These are phyloP conservation scores for Lasiodiplodia citricola DNA, from an alignment of 2,329 filamentous ascomycete species.

Conservation along the genomic window DNA sequence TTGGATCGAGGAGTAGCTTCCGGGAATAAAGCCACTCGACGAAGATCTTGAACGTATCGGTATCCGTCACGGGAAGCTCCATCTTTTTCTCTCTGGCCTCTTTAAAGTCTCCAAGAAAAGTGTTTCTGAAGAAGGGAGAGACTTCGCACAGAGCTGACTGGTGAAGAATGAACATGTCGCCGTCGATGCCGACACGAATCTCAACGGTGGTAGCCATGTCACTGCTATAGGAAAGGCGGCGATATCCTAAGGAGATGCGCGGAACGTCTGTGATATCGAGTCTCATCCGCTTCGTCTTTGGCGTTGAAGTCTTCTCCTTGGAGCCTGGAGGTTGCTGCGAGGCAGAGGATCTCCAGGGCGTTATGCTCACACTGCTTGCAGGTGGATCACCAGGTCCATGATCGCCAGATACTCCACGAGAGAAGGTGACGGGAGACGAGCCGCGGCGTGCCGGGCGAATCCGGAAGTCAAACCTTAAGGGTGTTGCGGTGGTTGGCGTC, in stretches of 20 bases:
- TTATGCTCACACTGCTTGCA: too few relatives aligned
- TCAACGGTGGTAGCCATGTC: background rate
- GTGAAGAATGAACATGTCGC: background rate
- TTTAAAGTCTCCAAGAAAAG: background rate
- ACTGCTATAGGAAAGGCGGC: constrained; percentile 4
- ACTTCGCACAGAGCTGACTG: background rate
- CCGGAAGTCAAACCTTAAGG: background rate
- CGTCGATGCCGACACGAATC: background rate
- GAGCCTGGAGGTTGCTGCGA: too few relatives aligned
- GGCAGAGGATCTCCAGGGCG: too few relatives aligned
- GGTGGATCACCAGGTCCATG: background rate
- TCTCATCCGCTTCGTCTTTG: background rate
- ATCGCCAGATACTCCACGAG: background rate
- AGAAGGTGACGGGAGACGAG: background rate
- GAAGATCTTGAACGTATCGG: background rate
- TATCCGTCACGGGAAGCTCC: background rate
- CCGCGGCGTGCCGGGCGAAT: background rate
- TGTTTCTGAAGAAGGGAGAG: constrained; percentile 5
- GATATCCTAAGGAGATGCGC: background rate
- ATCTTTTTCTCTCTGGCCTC: constrained; percentile 6
- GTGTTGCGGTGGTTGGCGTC: background rate
- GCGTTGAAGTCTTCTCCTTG: too few relatives aligned
- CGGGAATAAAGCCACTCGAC: constrained; percentile 13
- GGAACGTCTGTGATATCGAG: background rate
- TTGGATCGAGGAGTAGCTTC: background rate